phyloP scores from a whole-genome alignment of 495 filamentous ascomycete species.

The Neurospora tetraspora region DNA sequence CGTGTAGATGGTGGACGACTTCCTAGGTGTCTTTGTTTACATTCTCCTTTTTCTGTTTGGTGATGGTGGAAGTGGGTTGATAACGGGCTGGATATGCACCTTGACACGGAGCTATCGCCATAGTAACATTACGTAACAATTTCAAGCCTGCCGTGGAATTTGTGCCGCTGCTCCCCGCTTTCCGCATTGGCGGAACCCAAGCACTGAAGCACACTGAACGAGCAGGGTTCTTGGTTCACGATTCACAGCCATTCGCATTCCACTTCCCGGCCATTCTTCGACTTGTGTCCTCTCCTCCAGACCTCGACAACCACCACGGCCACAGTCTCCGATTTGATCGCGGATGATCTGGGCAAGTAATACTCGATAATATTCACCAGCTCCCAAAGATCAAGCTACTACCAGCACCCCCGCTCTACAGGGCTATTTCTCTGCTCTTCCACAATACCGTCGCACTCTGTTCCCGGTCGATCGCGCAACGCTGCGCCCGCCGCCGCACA shows the following conservation, averaged over 20 bases:
- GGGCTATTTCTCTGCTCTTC: background rate
- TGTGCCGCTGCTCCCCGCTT: background rate
- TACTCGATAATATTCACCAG: background rate
- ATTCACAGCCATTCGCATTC: background rate
- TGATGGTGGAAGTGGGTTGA: background rate
- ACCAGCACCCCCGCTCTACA: background rate
- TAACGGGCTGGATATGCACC: too few species aligned
- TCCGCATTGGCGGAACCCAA: background rate
- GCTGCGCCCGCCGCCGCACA: slow-evolving; percentile 1
- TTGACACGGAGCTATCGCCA: background rate
- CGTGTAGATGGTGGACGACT: background rate
- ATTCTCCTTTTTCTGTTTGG: background rate
- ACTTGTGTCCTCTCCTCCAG: background rate
- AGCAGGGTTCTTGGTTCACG: background rate
- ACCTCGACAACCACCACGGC: background rate
- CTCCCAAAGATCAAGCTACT: background rate
- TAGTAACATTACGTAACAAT: background rate
- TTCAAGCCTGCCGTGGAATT: background rate
- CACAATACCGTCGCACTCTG: background rate
- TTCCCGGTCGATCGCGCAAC: background rate
- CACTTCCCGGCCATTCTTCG: background rate
- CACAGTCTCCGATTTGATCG: background rate
- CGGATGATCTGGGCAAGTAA: background rate
- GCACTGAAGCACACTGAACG: background rate
- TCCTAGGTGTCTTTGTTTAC: background rate